phyloP scores from a whole-genome alignment of 164 flowering plant species.

The Umbellularia californica region DNA sequence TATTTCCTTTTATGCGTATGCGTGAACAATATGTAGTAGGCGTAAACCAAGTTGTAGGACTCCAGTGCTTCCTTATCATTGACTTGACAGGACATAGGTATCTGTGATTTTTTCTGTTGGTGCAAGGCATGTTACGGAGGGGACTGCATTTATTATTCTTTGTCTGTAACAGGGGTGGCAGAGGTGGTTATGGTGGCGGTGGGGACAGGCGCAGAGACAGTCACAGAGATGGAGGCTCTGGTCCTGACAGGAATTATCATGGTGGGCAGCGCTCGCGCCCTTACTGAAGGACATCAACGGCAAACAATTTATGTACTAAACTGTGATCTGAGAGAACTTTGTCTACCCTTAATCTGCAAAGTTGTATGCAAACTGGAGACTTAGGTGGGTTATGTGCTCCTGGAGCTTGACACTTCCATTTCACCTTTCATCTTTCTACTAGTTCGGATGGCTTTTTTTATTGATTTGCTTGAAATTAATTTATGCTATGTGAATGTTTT shows the following conservation, averaged over 20 bases:
- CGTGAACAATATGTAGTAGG: neutral
- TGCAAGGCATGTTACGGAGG: neutral
- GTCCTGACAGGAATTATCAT: slow-evolving; percentile 79
- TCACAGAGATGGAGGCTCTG: slow-evolving; percentile 74
- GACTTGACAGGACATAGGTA: neutral
- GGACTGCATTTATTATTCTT: slow-evolving; percentile 3
- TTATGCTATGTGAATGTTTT: slow-evolving; percentile 64
- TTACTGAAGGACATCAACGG: slow-evolving; percentile 40
- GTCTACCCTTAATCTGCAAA: slow-evolving; percentile 16
- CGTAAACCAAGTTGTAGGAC: neutral
- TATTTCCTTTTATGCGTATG: neutral
- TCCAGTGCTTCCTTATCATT: neutral
- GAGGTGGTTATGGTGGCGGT: slow-evolving; percentile 80
- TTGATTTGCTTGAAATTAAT: slow-evolving; percentile 43
- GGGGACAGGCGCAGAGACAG: slow-evolving; percentile 87
- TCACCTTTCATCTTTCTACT: slow-evolving; percentile 6
- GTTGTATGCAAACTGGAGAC: slow-evolving; percentile 25
- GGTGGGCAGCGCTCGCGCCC: slow-evolving; percentile 93
- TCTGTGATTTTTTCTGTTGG: neutral
- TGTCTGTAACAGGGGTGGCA: slow-evolving; percentile 54
- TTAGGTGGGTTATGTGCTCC: slow-evolving; percentile 43
- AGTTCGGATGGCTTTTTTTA: slow-evolving; percentile 25
- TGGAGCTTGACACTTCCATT: slow-evolving; percentile 21
- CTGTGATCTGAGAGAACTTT: slow-evolving; percentile 24
- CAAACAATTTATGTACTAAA: slow-evolving; percentile 48